Evolutionary conservation across 768 basidiomycete genomes (phyloP).

Genomic region (Tricholoma flavovirens): DNA sequence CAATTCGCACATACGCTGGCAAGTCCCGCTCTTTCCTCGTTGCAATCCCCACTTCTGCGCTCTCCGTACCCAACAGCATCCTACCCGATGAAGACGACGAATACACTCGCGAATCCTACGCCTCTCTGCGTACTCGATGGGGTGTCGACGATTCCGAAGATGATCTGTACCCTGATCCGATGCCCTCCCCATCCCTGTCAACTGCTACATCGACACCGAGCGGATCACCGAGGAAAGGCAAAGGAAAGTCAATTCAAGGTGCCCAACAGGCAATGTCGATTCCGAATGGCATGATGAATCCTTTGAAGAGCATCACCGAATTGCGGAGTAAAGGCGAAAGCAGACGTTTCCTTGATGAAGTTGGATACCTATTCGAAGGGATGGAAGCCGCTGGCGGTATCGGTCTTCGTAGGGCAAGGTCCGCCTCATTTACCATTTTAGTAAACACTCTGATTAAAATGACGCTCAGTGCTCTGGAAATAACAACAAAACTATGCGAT

Average conservation of each 20-base stretch:
- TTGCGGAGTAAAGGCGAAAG: constrained; percentile 76
- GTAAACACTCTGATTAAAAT: neutral
- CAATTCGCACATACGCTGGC: constrained; percentile 67
- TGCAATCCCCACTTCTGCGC: constrained; percentile 39
- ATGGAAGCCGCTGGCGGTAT: constrained; percentile 48
- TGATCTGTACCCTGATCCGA: constrained; percentile 41
- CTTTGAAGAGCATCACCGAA: constrained; percentile 76
- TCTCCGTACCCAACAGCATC: constrained; percentile 15
- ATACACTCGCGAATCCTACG: constrained; percentile 67
- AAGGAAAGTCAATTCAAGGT: constrained; percentile 24
- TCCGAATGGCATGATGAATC: constrained; percentile 62
- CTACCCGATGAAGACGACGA: constrained; percentile 40
- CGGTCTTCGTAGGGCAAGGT: constrained; percentile 67
- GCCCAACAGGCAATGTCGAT: constrained; percentile 19
- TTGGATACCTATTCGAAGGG: constrained; percentile 83
- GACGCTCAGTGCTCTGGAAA: constrained; percentile 60
- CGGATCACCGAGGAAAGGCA: constrained; percentile 33
- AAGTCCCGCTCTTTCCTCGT: constrained; percentile 78
- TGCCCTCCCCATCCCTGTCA: constrained; percentile 28
- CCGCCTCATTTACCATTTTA: constrained; percentile 4
- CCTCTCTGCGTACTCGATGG: constrained; percentile 69
- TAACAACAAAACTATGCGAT: constrained; percentile 69
- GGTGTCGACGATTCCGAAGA: constrained; percentile 79
- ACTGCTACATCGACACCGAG: constrained; percentile 27
- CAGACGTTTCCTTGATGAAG: constrained; percentile 74